phyloP scores from a whole-genome alignment of 805 yeast genomes.

The Priceomyces carsonii region DNA sequence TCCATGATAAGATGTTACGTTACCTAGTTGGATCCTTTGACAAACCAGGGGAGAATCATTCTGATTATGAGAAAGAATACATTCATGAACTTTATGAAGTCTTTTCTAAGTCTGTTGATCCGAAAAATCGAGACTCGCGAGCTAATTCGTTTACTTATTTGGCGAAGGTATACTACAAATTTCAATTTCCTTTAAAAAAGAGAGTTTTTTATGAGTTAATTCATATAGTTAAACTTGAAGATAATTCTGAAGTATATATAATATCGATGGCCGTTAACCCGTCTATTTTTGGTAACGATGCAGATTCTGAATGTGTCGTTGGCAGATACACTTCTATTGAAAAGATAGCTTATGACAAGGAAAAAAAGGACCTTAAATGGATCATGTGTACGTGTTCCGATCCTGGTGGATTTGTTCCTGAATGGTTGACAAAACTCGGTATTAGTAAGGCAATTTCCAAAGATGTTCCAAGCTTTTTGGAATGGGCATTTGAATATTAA shows the following conservation, averaged over 20 bases:
- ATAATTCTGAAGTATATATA: constrained; percentile 23
- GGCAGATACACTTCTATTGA: constrained; percentile 42
- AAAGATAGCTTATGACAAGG: constrained; percentile 21
- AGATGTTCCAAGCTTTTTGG: constrained; percentile 41
- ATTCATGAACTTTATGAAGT: constrained; percentile 32
- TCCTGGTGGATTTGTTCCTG: constrained; percentile 42
- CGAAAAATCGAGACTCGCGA: neutral
- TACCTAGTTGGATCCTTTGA: constrained; percentile 16
- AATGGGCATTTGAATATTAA: constrained; percentile 20
- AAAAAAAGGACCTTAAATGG: constrained; percentile 28
- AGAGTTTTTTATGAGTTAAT: constrained; percentile 39
- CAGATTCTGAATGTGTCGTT: constrained; percentile 10
- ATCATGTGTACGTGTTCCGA: constrained; percentile 39
- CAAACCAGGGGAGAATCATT: constrained; percentile 24
- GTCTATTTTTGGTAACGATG: constrained; percentile 12
- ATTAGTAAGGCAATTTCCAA: constrained; percentile 36
- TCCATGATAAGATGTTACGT: constrained; percentile 13
- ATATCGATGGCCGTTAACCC: constrained; percentile 37
- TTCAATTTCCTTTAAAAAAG: constrained; percentile 36
- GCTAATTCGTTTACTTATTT: constrained; percentile 21
- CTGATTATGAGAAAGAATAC: constrained; percentile 37
- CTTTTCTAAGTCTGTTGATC: constrained; percentile 11
- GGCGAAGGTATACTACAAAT: constrained; percentile 31
- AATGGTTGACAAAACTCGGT: constrained; percentile 30
- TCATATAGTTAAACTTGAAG: constrained; percentile 22